Evolutionary conservation across 345 rosid species (phyloP).

Genomic region (Draba incana): DNA sequence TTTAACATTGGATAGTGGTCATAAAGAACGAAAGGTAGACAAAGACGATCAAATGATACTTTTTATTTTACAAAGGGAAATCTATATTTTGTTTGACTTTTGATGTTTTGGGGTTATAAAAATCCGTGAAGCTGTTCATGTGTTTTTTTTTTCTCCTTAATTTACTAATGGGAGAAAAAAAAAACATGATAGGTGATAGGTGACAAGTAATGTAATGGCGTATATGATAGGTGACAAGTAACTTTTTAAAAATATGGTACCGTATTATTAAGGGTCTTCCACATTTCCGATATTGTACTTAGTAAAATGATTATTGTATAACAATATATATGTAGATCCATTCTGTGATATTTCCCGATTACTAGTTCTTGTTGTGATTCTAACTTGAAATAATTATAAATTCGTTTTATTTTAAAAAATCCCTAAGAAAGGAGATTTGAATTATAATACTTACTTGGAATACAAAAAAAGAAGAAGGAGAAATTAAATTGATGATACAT

Average conservation of each 20-base stretch:
- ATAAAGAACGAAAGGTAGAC: conserved; percentile 39
- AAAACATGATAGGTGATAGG: too few species aligned
- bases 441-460: too few species aligned
- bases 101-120: conserved; percentile 20
- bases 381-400: too few species aligned
- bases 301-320: neutral
- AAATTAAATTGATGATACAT: too few species aligned
- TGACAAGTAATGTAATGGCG: too few species aligned
- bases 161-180: conserved; percentile 36
- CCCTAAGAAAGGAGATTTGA: too few species aligned
- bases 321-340: too few species aligned
- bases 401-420: too few species aligned
- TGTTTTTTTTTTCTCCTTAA: conserved; percentile 1
- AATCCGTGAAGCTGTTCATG: conserved; percentile 33
- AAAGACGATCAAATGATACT: conserved; percentile 37
- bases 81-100: conserved; percentile 45
- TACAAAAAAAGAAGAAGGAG: too few species aligned
- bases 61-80: neutral
- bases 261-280: conserved; percentile 10
- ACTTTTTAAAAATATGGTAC: conserved; percentile 6
- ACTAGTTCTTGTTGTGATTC: too few species aligned
- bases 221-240: conserved; percentile 37
- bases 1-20: conserved; percentile 42
- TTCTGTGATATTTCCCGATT: too few species aligned
- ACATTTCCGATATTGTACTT: conserved; percentile 12